Evolutionary conservation across 345 rosid species (phyloP).

Genomic region (Euphorbia lathyris): DNA sequence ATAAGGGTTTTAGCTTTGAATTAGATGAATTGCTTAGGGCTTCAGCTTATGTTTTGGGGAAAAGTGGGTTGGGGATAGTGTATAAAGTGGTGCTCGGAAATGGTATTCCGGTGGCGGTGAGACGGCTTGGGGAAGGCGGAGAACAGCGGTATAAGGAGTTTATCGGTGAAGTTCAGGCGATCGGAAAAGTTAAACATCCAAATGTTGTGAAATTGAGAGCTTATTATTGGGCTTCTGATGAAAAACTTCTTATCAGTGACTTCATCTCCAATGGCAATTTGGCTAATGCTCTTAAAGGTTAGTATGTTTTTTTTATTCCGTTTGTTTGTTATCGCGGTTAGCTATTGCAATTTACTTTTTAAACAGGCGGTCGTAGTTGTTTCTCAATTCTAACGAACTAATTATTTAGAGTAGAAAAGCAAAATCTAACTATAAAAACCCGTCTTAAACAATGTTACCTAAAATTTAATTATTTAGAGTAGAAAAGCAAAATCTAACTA

Average conservation of each 20-base stretch:
- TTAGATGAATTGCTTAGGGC: constrained; percentile 91
- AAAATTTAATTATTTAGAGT: too few species aligned
- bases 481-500: too few species aligned
- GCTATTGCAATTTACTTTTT: too few species aligned
- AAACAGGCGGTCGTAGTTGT: too few species aligned
- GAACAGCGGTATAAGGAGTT: constrained; percentile 93
- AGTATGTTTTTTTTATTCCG: too few species aligned
- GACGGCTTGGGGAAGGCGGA: constrained; percentile 95
- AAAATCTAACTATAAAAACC: too few species aligned
- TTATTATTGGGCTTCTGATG: constrained; percentile 98
- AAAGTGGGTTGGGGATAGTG: constrained; percentile 96
- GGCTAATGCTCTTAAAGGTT: constrained; percentile 82
- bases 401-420: too few species aligned
- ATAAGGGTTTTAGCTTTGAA: constrained; percentile 88
- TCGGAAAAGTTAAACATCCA: constrained; percentile 91
- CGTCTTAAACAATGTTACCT: too few species aligned
- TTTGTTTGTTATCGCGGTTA: too few species aligned
- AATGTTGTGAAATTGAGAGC: constrained; percentile 89
- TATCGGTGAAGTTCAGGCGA: constrained; percentile 78
- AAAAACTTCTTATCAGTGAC: constrained; percentile 89
- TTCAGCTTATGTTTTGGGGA: constrained; percentile 92
- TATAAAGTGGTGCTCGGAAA: constrained; percentile 96
- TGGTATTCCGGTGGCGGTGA: constrained; percentile 88
- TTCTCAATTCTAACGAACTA: too few species aligned
- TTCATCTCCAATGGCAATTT: constrained; percentile 88